Percentiles rank a stretch among this genome's conserved stretches.
Conservation (phyloP, 805 yeast species). For the Brettanomyces sp. region DNA sequence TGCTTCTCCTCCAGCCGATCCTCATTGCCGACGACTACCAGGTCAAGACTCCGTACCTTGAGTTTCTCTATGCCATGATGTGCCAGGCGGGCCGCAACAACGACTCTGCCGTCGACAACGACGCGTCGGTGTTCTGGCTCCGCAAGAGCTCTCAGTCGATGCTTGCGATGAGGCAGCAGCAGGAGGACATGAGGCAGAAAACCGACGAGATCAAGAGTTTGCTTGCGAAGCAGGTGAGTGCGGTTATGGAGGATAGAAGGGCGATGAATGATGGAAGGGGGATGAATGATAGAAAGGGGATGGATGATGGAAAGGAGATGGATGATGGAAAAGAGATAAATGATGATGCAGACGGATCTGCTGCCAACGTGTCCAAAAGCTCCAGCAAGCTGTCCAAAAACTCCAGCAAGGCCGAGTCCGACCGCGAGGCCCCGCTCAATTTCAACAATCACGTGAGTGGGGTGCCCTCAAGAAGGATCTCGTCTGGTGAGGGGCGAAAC, state of each 20-base stretch:
- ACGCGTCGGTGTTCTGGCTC: constrained; percentile 23
- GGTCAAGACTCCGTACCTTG: constrained; percentile 83
- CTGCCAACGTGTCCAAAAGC: no score
- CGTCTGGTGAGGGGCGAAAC: no score
- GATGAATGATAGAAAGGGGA: constrained; percentile 19
- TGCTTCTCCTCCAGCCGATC: constrained; percentile 76
- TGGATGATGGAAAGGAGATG: constrained; percentile 8
- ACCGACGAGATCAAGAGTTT: no score
- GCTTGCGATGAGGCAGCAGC: constrained; percentile 20
- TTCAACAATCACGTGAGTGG: no score
- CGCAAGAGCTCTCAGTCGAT: constrained; percentile 23
- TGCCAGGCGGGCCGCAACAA: constrained; percentile 52
- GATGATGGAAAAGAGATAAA: no score
- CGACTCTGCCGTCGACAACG: constrained; percentile 24
- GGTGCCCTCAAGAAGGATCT: no score
- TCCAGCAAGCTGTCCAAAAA: no score
- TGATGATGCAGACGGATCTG: no score
- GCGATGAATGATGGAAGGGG: constrained; percentile 11
- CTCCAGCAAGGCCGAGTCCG: no score
- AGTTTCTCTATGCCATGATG: constrained; percentile 71
- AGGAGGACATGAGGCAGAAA: constrained; percentile 11
- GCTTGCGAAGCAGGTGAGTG: no score
- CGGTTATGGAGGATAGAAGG: constrained; percentile 13
- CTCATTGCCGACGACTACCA: constrained; percentile 82
- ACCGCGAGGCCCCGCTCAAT: no score